These are phyloP conservation scores for Drechslerella coelobrocha DNA, from an alignment of 2,329 filamentous ascomycete species.

Conservation along the genomic window DNA sequence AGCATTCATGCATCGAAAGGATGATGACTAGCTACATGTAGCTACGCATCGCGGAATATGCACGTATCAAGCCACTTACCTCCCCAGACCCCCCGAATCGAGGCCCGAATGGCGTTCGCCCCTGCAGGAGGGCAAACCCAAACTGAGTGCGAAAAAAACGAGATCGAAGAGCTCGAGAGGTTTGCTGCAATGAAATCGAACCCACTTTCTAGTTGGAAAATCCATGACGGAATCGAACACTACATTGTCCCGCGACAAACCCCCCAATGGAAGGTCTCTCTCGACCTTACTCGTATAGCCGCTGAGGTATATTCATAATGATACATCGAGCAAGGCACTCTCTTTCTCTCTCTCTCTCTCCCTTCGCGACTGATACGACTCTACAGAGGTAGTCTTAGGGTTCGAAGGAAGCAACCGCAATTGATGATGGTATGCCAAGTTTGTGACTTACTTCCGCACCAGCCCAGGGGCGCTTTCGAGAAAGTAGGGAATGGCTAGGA, in stretches of 20 bases:
- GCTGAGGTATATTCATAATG: too few species aligned
- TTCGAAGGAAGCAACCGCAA: not conserved
- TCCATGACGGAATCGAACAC: not conserved
- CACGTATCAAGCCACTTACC: not conserved
- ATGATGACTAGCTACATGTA: not conserved
- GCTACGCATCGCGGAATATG: not conserved
- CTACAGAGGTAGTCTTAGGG: not conserved
- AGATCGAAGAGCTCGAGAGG: conserved; percentile 8
- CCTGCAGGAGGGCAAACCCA: conserved; percentile 9
- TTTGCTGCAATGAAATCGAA: conserved; percentile 1
- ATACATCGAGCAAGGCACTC: too few species aligned
- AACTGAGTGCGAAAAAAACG: not conserved
- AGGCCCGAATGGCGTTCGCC: conserved; percentile 3
- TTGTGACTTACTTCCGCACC: not conserved
- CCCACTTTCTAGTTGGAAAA: not conserved
- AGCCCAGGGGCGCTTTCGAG: conserved; percentile 22
- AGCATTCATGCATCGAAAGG: too few species aligned
- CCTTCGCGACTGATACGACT: not conserved
- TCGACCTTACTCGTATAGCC: not conserved
- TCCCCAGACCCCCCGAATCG: not conserved
- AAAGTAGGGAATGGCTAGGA: conserved; percentile 11
- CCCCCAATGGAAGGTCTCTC: not conserved
- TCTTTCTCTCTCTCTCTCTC: too few species aligned
- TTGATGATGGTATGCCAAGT: too few species aligned
- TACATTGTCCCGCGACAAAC: not conserved